Conservation (phyloP, 2,329 filamentous ascomycete genomes). For the Colletotrichum phormii region DNA sequence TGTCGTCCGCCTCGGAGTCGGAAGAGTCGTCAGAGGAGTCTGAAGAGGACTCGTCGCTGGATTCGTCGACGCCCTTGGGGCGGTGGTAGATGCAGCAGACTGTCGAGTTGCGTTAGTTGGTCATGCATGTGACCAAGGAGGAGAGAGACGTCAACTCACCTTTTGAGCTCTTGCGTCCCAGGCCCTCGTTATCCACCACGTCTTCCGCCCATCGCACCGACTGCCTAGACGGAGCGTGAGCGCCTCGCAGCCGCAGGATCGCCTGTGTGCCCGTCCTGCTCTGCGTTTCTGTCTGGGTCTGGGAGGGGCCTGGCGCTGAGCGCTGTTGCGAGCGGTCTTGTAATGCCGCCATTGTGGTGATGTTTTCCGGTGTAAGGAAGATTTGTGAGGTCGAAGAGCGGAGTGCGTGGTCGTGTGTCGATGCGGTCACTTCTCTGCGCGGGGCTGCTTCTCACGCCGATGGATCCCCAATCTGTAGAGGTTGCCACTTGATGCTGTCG, state of each 20-base stretch:
- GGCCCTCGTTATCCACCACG: conserved; percentile 94
- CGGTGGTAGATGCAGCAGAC: conserved; percentile 99
- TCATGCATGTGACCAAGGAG: not conserved
- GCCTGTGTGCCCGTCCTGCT: conserved; percentile 46
- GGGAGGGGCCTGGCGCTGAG: conserved; percentile 46
- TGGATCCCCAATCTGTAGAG: not conserved
- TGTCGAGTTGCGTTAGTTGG: conserved; percentile 47
- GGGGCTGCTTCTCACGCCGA: not conserved
- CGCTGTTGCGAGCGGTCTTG: conserved; percentile 43
- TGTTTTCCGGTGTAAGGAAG: conserved; percentile 45
- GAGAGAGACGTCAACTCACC: conserved; percentile 61
- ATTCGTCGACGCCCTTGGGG: conserved; percentile 84
- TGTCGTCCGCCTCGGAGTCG: conserved; percentile 60
- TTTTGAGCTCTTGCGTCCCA: conserved; percentile 95
- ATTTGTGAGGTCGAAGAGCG: not conserved
- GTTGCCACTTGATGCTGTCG: not conserved
- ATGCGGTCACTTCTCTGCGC: not conserved
- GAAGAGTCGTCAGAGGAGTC: conserved; percentile 65
- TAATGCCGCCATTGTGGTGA: conserved; percentile 42
- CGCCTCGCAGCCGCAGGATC: conserved; percentile 65
- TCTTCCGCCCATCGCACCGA: conserved; percentile 93
- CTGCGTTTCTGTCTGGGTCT: conserved; percentile 48
- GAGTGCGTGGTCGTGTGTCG: not conserved
- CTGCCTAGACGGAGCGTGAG: conserved; percentile 58
- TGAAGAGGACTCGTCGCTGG: conserved; percentile 74